These are phyloP conservation scores for Fonsecaea pedrosoi DNA, from an alignment of 2,329 filamentous ascomycete species.

Conservation along the genomic window DNA sequence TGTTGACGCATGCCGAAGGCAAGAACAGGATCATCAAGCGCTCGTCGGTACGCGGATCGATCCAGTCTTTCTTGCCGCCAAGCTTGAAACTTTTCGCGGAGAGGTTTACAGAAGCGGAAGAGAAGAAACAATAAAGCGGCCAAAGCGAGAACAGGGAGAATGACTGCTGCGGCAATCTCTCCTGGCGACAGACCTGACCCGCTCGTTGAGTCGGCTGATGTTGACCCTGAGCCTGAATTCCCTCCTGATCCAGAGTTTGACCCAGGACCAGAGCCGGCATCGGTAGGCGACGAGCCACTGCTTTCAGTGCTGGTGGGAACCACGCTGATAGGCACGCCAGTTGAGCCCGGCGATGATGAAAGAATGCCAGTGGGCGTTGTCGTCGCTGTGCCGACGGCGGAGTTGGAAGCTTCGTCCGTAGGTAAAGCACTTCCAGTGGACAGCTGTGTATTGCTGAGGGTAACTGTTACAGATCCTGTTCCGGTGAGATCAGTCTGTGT, in stretches of 20 bases:
- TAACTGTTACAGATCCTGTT: slow-evolving; percentile 7
- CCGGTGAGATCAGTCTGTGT: neutral
- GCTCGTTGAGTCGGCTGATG: slow-evolving; percentile 11
- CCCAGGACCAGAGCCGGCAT: slow-evolving; percentile 9
- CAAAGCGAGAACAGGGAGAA: slow-evolving; percentile 32
- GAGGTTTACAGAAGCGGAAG: slow-evolving; percentile 28
- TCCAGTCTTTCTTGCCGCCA: slow-evolving; percentile 32
- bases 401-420: neutral
- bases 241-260: slow-evolving; percentile 21
- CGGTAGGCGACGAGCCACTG: slow-evolving; percentile 17
- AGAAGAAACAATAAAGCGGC: slow-evolving; percentile 29
- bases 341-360: slow-evolving; percentile 8
- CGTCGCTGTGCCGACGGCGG: neutral
- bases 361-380: neutral
- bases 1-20: slow-evolving; percentile 25
- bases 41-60: slow-evolving; percentile 31
- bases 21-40: slow-evolving; percentile 34
- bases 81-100: slow-evolving; percentile 23
- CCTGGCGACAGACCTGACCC: slow-evolving; percentile 29
- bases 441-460: slow-evolving; percentile 13
- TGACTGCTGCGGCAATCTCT: slow-evolving; percentile 29
- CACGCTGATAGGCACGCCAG: slow-evolving; percentile 2
- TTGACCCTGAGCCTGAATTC: slow-evolving; percentile 11
- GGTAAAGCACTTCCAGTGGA: slow-evolving; percentile 14
- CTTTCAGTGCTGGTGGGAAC: slow-evolving; percentile 24